Evolutionary conservation across 441 rosid genomes (phyloP).

Genomic region (Heliophila coronopifolia): DNA sequence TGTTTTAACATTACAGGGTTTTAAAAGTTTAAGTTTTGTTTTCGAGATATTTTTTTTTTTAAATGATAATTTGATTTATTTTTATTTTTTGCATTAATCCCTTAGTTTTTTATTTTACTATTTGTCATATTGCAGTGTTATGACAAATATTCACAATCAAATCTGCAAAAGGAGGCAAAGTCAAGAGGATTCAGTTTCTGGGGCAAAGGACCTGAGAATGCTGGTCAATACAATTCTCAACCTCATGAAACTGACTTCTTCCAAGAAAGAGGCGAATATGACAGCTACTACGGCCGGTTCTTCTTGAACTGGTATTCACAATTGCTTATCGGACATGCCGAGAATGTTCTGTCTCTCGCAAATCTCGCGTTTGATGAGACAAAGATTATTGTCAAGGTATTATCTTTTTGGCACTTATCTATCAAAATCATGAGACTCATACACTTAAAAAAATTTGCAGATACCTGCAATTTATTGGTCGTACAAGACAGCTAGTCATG

Average conservation of each 20-base stretch:
- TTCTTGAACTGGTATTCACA: slow-evolving; percentile 70
- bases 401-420: background rate
- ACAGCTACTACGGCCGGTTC: slow-evolving; percentile 73
- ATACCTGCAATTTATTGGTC: slow-evolving; percentile 71
- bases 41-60: no score
- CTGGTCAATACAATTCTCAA: slow-evolving; percentile 60
- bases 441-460: slow-evolving; percentile 27
- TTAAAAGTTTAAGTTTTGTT: no score
- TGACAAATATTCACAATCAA: slow-evolving; percentile 57
- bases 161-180: slow-evolving; percentile 55
- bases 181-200: slow-evolving; percentile 54
- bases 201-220: slow-evolving; percentile 68
- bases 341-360: slow-evolving; percentile 59
- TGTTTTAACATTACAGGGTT: no score
- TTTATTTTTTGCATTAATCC: no score
- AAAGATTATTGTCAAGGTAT: slow-evolving; percentile 57
- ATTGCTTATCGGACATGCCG: slow-evolving; percentile 47
- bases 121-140: slow-evolving; percentile 44
- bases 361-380: slow-evolving; percentile 65
- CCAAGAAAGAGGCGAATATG: slow-evolving; percentile 68
- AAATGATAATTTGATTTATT: no score
- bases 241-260: slow-evolving; percentile 70
- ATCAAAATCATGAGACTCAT: slow-evolving; percentile 3
- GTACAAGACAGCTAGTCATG: slow-evolving; percentile 62
- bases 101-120: no score